Percentiles rank a stretch among this genome's conserved stretches.
Conservation (phyloP, 2,329 filamentous ascomycete genomes). For the Achaetomium macrosporum region DNA sequence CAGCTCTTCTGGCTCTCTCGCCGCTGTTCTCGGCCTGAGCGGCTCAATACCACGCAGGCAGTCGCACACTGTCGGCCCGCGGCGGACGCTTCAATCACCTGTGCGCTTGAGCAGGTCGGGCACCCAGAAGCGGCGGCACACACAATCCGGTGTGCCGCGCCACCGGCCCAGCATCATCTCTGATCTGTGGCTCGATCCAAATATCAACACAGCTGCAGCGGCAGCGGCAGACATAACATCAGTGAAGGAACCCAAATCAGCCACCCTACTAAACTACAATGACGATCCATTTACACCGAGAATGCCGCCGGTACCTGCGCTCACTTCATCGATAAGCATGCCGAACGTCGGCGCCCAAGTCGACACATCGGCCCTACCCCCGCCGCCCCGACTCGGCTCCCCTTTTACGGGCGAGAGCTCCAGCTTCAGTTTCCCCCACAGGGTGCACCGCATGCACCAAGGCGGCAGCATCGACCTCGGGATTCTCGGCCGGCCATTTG, state of each 20-base stretch:
- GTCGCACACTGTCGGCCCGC: slow-evolving; percentile 45
- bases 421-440: slow-evolving; percentile 57
- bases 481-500: slow-evolving; percentile 46
- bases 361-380: slow-evolving; percentile 28
- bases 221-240: slow-evolving; percentile 8
- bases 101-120: slow-evolving; percentile 48
- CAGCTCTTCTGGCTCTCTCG: slow-evolving; percentile 49
- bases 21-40: slow-evolving; percentile 34
- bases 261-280: slow-evolving; percentile 28
- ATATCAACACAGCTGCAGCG: slow-evolving; percentile 20
- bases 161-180: slow-evolving; percentile 51
- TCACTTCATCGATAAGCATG: slow-evolving; percentile 26
- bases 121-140: slow-evolving; percentile 51
- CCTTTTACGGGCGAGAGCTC: slow-evolving; percentile 48
- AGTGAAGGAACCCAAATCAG: slow-evolving; percentile 24
- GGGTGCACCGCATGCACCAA: slow-evolving; percentile 39
- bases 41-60: slow-evolving; percentile 35
- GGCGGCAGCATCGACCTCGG: slow-evolving; percentile 40
- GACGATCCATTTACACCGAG: slow-evolving; percentile 39
- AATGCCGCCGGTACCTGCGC: slow-evolving; percentile 26
- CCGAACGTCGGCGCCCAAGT: slow-evolving; percentile 24
- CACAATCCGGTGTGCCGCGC: slow-evolving; percentile 45
- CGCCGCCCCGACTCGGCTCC: slow-evolving; percentile 49
- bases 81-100: slow-evolving; percentile 48
- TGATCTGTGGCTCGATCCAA: slow-evolving; percentile 48